phyloP scores from a whole-genome alignment of 331 rosid species.

The Cydonia oblonga region DNA sequence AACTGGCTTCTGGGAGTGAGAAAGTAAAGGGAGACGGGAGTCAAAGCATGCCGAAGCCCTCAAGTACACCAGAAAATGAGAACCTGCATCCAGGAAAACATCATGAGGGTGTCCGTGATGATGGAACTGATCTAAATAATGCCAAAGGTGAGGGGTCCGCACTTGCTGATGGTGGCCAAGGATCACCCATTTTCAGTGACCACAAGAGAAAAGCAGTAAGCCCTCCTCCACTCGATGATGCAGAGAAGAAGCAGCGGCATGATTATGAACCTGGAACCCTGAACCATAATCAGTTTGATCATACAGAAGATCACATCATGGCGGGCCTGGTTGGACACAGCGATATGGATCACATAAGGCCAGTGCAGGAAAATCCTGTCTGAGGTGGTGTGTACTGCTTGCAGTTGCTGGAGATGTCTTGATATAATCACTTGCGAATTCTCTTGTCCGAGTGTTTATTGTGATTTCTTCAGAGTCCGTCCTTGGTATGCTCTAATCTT shows the following conservation, averaged over 20 bases:
- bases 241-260: constrained; percentile 57
- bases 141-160: constrained; percentile 73
- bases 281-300: constrained; percentile 27
- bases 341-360: constrained; percentile 55
- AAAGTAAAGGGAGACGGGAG: constrained; percentile 56
- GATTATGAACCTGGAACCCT: constrained; percentile 35
- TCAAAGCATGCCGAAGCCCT: constrained; percentile 53
- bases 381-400: constrained; percentile 15
- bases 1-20: constrained; percentile 60
- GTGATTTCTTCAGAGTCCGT: neutral
- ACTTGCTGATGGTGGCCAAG: constrained; percentile 33
- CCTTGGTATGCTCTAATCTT: neutral
- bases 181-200: constrained; percentile 44
- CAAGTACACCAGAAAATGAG: constrained; percentile 43
- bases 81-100: constrained; percentile 33
- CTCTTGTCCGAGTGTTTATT: neutral
- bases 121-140: constrained; percentile 38
- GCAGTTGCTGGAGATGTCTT: neutral
- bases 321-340: constrained; percentile 23
- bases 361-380: constrained; percentile 45
- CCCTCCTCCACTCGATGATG: constrained; percentile 29
- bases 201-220: constrained; percentile 69
- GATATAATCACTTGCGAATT: neutral
- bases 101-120: constrained; percentile 35
- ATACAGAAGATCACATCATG: neutral